These are phyloP conservation scores for Lepidium sativum DNA, from an alignment of 345 rosid genomes.

Conservation along the genomic window DNA sequence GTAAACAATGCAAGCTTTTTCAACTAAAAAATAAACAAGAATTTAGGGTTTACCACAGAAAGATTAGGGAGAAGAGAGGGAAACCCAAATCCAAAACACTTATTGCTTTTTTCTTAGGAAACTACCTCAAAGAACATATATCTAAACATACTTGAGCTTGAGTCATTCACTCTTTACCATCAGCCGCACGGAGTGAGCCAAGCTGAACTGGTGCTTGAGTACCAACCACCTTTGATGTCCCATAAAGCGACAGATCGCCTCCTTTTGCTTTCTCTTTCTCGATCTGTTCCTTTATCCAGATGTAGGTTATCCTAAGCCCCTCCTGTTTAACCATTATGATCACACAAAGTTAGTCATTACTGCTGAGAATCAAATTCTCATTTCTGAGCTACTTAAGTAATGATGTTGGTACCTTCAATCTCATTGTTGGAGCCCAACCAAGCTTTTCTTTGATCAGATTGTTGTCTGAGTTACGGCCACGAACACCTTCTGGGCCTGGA, in stretches of 20 bases:
- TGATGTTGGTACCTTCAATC: conserved; percentile 52
- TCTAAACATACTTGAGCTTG: conserved; percentile 17
- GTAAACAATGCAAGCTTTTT: neutral
- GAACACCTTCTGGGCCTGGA: conserved; percentile 99
- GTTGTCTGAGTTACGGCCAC: conserved; percentile 98
- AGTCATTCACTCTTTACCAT: conserved; percentile 68
- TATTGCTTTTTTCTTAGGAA: conserved; percentile 8
- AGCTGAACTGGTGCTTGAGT: conserved; percentile 98
- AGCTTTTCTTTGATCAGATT: conserved; percentile 93
- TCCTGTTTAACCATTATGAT: conserved; percentile 39
- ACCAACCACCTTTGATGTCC: conserved; percentile 94
- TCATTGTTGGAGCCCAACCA: conserved; percentile 99
- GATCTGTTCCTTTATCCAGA: conserved; percentile 92
- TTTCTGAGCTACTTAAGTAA: neutral
- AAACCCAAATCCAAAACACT: conserved; percentile 17
- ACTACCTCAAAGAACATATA: neutral
- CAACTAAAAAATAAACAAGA: conserved; percentile 1
- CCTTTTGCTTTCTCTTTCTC: conserved; percentile 91
- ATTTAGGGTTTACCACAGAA: neutral
- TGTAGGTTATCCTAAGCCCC: conserved; percentile 85
- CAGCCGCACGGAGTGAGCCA: conserved; percentile 84
- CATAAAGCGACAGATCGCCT: conserved; percentile 63
- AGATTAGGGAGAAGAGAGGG: neutral
- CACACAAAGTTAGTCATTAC: neutral
- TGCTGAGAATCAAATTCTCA: neutral